phyloP scores from a whole-genome alignment of 257 asterid species.

The Scutellaria minor region DNA sequence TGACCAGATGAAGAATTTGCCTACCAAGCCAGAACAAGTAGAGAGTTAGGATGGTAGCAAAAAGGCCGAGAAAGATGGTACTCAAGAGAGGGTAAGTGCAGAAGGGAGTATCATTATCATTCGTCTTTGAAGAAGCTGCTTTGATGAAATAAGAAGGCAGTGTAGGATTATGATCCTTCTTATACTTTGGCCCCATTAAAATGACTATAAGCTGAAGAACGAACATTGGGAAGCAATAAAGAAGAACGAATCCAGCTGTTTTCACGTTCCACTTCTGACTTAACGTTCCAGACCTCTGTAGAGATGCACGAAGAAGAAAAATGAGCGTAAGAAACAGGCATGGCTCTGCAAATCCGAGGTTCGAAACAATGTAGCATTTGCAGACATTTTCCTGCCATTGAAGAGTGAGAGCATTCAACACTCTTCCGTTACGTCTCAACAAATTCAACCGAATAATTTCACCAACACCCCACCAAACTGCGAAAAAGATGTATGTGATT shows the following conservation, averaged over 20 bases:
- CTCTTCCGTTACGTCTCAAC: constrained; percentile 68
- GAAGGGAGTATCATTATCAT: constrained; percentile 46
- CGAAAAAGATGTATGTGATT: constrained; percentile 62
- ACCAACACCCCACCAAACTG: constrained; percentile 92
- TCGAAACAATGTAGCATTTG: constrained; percentile 92
- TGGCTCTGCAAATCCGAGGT: constrained; percentile 92
- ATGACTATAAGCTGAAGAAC: constrained; percentile 76
- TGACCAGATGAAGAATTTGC: constrained; percentile 73
- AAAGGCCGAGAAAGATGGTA: constrained; percentile 77
- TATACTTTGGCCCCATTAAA: constrained; percentile 60
- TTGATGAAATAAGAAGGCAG: constrained; percentile 74
- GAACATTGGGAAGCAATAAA: constrained; percentile 74
- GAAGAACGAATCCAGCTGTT: constrained; percentile 71
- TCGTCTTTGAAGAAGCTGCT: constrained; percentile 42
- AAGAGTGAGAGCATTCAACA: constrained; percentile 57
- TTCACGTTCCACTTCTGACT: constrained; percentile 75
- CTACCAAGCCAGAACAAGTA: constrained; percentile 88
- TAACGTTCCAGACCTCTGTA: constrained; percentile 74
- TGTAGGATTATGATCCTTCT: constrained; percentile 42
- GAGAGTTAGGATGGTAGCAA: constrained; percentile 58
- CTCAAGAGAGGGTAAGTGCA: constrained; percentile 89
- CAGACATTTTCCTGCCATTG: constrained; percentile 84
- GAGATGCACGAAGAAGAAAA: constrained; percentile 87
- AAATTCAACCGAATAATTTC: constrained; percentile 72
- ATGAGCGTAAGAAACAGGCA: constrained; percentile 76